Conservation (phyloP, 2,329 filamentous ascomycete species). For the Magnaporthales sp. region DNA sequence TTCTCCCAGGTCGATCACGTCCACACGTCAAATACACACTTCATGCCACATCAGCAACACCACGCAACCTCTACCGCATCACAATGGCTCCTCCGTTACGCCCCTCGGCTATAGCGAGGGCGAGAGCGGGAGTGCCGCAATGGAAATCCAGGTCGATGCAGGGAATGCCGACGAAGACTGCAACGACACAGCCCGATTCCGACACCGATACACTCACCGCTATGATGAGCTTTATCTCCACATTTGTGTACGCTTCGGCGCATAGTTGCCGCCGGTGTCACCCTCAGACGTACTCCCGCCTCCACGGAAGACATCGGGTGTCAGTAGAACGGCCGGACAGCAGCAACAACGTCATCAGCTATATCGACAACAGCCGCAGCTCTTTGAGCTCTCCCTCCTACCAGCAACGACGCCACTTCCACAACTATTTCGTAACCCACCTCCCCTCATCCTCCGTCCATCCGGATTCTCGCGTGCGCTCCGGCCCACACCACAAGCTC, state of each 20-base stretch:
- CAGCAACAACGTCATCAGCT: background rate
- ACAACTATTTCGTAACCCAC: conserved; percentile 96
- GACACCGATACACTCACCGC: conserved; percentile 10
- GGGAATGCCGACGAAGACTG: background rate
- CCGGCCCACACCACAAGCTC: conserved; percentile 71
- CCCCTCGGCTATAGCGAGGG: background rate
- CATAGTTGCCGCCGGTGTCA: background rate
- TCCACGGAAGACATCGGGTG: background rate
- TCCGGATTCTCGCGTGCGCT: conserved; percentile 63
- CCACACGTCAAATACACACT: background rate
- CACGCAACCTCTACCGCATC: background rate
- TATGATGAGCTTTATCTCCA: conserved; percentile 13
- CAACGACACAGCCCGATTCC: background rate
- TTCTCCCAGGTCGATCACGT: too few species aligned
- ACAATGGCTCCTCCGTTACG: background rate
- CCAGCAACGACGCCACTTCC: conserved; percentile 50
- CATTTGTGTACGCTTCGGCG: conserved; percentile 5
- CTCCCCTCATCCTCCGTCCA: conserved; percentile 88
- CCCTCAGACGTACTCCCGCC: background rate
- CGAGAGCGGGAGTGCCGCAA: background rate
- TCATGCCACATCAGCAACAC: background rate
- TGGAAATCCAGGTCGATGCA: background rate
- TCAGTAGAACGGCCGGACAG: background rate
- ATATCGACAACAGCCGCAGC: background rate
- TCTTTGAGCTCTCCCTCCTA: conserved; percentile 6